Conservation (phyloP, 495 filamentous ascomycete genomes). For the Neurospora pannonica region DNA sequence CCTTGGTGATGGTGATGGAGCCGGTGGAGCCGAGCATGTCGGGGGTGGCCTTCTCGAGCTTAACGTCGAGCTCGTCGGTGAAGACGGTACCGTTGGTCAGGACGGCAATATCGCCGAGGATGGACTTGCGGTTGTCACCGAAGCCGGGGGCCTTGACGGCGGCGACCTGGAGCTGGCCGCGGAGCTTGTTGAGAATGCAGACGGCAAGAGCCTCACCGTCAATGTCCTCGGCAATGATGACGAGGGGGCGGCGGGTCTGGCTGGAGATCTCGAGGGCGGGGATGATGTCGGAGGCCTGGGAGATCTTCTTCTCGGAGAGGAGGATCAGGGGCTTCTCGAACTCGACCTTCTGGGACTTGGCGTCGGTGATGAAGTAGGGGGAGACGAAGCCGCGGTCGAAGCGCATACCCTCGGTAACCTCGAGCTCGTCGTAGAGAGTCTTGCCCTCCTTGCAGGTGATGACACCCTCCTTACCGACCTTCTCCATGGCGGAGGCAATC, state of each 20-base stretch:
- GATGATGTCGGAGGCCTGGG: conserved; percentile 94
- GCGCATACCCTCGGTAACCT: conserved; percentile 98
- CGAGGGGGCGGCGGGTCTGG: conserved; percentile 84
- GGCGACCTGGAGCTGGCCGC: conserved; percentile 95
- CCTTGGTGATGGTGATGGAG: conserved; percentile 99
- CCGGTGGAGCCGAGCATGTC: conserved; percentile 97
- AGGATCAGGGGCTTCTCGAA: conserved; percentile 99
- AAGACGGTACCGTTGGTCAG: conserved; percentile 97
- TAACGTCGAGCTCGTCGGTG: conserved; percentile 94
- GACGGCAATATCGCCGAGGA: conserved; percentile 90
- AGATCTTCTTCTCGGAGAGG: conserved; percentile 99
- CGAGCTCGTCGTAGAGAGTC: conserved; percentile 94
- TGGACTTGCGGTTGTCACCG: conserved; percentile 99
- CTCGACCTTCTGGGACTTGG: conserved; percentile 97
- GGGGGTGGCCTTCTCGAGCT: conserved; percentile 92
- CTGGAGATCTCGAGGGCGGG: conserved; percentile 95
- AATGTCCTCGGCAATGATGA: conserved; percentile 99
- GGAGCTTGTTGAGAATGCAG: conserved; percentile 99
- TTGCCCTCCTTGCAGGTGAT: conserved; percentile 99
- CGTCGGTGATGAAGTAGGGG: conserved; percentile 98
- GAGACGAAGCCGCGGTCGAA: conserved; percentile 98
- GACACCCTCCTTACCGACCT: conserved; percentile 98
- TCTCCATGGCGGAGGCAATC: conserved; percentile 98
- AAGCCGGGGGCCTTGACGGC: conserved; percentile 99
- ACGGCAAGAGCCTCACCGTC: conserved; percentile 97